A percentile compares a stretch with the other conserved stretches of the same genome.
phyloP scores from a whole-genome alignment of 768 basidiomycete genomes.

The Daedaleopsis sinensis region DNA sequence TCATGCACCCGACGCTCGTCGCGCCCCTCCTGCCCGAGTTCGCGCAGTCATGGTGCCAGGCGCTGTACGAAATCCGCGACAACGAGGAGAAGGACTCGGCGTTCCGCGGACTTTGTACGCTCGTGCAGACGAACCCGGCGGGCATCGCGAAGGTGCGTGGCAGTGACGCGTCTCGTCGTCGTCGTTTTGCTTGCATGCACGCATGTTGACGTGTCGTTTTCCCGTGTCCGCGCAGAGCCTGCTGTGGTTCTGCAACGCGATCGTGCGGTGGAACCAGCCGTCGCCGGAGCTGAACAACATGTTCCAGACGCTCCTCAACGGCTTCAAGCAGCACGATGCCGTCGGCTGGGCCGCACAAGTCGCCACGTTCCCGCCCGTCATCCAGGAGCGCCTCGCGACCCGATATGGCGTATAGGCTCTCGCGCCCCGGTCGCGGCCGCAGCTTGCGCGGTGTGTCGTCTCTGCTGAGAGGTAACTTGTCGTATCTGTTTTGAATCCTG shows the following conservation, averaged over 20 bases:
- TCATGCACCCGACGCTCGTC: conserved; percentile 88
- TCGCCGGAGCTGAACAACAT: conserved; percentile 90
- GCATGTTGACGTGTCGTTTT: conserved; percentile 32
- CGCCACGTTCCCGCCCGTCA: conserved; percentile 80
- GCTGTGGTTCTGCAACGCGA: conserved; percentile 97
- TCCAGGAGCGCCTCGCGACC: conserved; percentile 83
- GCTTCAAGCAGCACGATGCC: conserved; percentile 88
- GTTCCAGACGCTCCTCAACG: conserved; percentile 88
- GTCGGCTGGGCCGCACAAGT: conserved; percentile 87
- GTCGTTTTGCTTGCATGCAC: conserved; percentile 5
- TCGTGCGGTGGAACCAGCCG: conserved; percentile 93
- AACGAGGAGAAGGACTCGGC: conserved; percentile 99
- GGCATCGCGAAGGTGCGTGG: conserved; percentile 88
- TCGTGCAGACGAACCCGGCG: conserved; percentile 91
- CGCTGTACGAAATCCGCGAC: conserved; percentile 96
- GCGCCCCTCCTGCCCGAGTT: conserved; percentile 90
- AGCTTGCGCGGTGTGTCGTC: background rate
- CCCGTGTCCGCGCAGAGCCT: conserved; percentile 62
- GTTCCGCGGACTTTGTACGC: conserved; percentile 95
- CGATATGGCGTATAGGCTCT: conserved; percentile 73
- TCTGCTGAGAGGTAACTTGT: background rate
- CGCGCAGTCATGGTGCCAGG: conserved; percentile 96
- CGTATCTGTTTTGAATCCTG: conserved; percentile 1
- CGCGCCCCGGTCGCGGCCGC: background rate
- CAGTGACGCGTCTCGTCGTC: background rate